Conservation (phyloP, 2,329 filamentous ascomycete genomes). For the Dactylellina parvicollis region DNA sequence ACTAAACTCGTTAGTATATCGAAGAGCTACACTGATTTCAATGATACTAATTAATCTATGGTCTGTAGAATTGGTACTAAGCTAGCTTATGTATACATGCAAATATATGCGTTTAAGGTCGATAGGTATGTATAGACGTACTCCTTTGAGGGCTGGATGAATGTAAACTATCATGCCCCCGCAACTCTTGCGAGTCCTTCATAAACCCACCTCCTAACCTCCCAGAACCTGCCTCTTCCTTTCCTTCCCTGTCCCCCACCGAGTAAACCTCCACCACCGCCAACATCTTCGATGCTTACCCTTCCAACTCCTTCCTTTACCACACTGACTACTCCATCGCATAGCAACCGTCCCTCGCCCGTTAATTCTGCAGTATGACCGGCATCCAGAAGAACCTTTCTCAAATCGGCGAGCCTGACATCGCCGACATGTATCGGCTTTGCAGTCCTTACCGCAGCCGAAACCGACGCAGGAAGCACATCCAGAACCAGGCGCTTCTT, state of each 20-base stretch:
- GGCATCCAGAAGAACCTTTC: slow-evolving; percentile 80
- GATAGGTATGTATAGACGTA: too few species aligned
- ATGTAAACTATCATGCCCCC: slow-evolving; percentile 66
- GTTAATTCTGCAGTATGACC: slow-evolving; percentile 92
- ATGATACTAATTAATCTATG: too few species aligned
- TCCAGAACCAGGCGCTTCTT: slow-evolving; percentile 64
- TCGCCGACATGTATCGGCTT: slow-evolving; percentile 96
- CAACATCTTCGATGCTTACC: slow-evolving; percentile 67
- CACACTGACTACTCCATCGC: slow-evolving; percentile 88
- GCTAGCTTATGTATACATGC: too few species aligned
- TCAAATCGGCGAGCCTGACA: slow-evolving; percentile 84
- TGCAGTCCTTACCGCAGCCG: slow-evolving; percentile 77
- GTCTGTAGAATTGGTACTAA: too few species aligned
- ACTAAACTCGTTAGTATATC: too few species aligned
- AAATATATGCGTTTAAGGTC: too few species aligned
- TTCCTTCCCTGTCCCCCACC: slow-evolving; percentile 37
- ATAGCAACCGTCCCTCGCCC: slow-evolving; percentile 88
- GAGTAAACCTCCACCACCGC: slow-evolving; percentile 73
- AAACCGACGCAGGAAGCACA: slow-evolving; percentile 70
- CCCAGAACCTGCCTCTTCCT: slow-evolving; percentile 60
- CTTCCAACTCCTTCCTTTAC: slow-evolving; percentile 78
- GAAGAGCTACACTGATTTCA: too few species aligned
- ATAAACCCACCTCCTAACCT: slow-evolving; percentile 90
- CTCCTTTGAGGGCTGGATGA: too few species aligned
- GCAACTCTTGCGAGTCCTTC: slow-evolving; percentile 91